Base-by-base conservation (phyloP, 179 eudicot genomes). In the Heliamphora ciliata region DNA sequence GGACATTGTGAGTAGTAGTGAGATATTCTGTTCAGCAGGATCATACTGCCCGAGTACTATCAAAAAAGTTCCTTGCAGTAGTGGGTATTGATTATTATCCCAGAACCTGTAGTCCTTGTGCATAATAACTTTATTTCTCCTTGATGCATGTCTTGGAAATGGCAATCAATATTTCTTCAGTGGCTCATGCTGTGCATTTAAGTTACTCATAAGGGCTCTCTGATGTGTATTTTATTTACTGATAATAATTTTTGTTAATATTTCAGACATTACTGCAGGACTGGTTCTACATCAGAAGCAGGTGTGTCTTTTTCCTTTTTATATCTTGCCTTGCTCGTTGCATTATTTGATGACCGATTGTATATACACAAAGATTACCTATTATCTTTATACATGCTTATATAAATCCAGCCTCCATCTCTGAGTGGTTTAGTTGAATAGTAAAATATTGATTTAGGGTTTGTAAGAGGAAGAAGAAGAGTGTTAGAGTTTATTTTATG, bases 21-120 rank as follows among this genome's bases (percentile, higher is more conserved):
- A 93, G 89, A 82, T 91, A 82, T 94, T 94, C 87, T 94, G 98
- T 86, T 87, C 97, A 85, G 93, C 95, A 78, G 98, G 98, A 84
- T 90, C 91, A 80, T 91, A 90, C 84, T 94, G 98, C 85, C 97
- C 93, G 81, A 88, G 86, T 85, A 90, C 88, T 83, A 79, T 86
- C 56, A 82, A 85, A 81, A 87, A 88, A 87, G 51, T 78, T 79
- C 83, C 92, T 66, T 94, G 98, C 88, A 89, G 88, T 84, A 82
- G 85, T 81, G 97, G 98, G 98, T 93, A 93, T 72, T 86, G 69
- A 69, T 83, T 89, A 82, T 84, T 82, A 82, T 86, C 87, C 69
- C 80, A 76, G 14, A 83, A 81, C 87, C 84, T 81, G 69, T 31
- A 83, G 64, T 9, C 24, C 74, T 80, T 48, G 65, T 75, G 46